These are phyloP conservation scores for Cyberlindnera japonica DNA, from an alignment of 805 yeast species.

Conservation along the genomic window DNA sequence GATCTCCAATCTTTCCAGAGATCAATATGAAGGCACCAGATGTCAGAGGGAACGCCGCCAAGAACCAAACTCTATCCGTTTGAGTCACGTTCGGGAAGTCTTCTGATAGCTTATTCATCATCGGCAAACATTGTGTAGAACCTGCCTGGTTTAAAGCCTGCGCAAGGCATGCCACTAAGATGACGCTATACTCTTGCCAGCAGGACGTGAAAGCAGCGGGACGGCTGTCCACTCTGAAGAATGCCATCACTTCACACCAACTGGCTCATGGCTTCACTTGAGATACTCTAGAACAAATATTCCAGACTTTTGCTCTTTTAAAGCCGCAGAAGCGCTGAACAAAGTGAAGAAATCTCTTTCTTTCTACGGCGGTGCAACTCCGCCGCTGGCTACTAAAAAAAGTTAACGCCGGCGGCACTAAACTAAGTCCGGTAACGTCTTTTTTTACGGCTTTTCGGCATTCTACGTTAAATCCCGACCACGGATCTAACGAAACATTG, in stretches of 20 bases:
- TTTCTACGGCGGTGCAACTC: too few relatives aligned
- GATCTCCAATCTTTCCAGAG: slow-evolving; percentile 70
- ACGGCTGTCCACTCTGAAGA: not conserved
- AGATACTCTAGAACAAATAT: too few relatives aligned
- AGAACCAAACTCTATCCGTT: slow-evolving; percentile 51
- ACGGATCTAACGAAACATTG: too few relatives aligned
- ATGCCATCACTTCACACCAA: slow-evolving; percentile 17
- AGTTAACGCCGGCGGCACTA: too few relatives aligned
- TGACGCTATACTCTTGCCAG: slow-evolving; percentile 27
- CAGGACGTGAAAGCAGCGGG: slow-evolving; percentile 9
- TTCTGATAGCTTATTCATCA: slow-evolving; percentile 33
- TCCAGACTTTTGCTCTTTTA: too few relatives aligned
- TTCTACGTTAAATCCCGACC: too few relatives aligned
- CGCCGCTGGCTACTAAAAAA: too few relatives aligned
- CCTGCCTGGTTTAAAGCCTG: slow-evolving; percentile 42
- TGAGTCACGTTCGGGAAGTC: slow-evolving; percentile 30
- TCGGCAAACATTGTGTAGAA: slow-evolving; percentile 35
- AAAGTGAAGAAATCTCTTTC: too few relatives aligned
- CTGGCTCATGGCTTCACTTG: too few relatives aligned
- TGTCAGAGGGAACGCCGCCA: slow-evolving; percentile 67
- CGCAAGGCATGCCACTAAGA: slow-evolving; percentile 30
- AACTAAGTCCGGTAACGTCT: too few relatives aligned
- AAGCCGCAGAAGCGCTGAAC: too few relatives aligned
- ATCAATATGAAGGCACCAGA: slow-evolving; percentile 70
- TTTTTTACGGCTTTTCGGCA: too few relatives aligned